phyloP scores from a whole-genome alignment of 2,329 filamentous ascomycete species.

The Pseudogymnoascus pannorum region DNA sequence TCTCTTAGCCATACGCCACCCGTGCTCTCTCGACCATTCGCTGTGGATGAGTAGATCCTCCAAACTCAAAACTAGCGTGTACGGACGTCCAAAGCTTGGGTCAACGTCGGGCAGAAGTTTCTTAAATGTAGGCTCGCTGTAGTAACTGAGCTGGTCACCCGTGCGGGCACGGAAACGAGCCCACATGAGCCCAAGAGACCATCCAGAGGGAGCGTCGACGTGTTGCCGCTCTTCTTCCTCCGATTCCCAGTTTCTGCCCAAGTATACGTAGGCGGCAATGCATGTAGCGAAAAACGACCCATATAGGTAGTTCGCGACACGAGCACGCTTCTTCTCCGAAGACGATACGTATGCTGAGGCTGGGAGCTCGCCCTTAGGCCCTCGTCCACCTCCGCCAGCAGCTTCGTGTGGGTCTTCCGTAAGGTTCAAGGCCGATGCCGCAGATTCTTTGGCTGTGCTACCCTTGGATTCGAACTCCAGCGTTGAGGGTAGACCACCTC shows the following conservation, averaged over 20 bases:
- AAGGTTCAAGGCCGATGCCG: constrained; percentile 37
- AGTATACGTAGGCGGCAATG: constrained; percentile 55
- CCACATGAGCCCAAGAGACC: constrained; percentile 70
- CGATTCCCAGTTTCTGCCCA: constrained; percentile 80
- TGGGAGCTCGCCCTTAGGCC: constrained; percentile 56
- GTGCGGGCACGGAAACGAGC: constrained; percentile 70
- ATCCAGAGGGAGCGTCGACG: constrained; percentile 69
- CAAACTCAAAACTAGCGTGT: constrained; percentile 85
- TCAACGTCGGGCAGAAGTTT: constrained; percentile 83
- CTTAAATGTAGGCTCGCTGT: constrained; percentile 89
- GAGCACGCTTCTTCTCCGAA: constrained; percentile 71
- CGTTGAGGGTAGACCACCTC: constrained; percentile 90
- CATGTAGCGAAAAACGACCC: constrained; percentile 48
- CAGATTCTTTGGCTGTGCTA: constrained; percentile 29
- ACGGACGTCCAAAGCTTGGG: constrained; percentile 73
- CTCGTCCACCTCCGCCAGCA: constrained; percentile 42
- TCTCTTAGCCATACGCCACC: constrained; percentile 91
- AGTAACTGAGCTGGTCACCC: constrained; percentile 74
- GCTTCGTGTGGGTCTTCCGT: constrained; percentile 45
- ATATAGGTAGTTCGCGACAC: constrained; percentile 70
- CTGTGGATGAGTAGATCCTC: constrained; percentile 93
- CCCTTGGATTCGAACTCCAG: constrained; percentile 65
- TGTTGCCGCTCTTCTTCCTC: constrained; percentile 60
- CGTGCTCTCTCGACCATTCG: constrained; percentile 88
- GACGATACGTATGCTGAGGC: constrained; percentile 85